Evolutionary conservation across 176 grass and related monocot genomes (phyloP).

Genomic region (Hordeum vulgare): DNA sequence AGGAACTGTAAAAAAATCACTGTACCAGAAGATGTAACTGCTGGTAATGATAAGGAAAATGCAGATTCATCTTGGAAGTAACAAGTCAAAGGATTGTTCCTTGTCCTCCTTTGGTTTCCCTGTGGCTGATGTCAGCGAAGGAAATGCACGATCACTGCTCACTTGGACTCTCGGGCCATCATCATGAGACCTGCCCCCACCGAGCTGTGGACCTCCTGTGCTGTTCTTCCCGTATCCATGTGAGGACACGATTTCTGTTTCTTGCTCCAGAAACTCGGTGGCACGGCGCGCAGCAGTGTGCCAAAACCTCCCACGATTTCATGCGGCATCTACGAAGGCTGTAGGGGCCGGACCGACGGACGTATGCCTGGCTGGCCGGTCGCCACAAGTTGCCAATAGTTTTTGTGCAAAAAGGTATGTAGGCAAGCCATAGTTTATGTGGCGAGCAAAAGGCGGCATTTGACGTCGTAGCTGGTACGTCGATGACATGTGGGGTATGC

Average conservation of each 20-base stretch:
- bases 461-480: not conserved
- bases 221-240: constrained; percentile 11
- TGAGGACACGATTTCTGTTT: constrained; percentile 12
- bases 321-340: constrained; percentile 32
- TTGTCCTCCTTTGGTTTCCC: not conserved
- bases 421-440: not conserved
- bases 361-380: not conserved
- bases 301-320: constrained; percentile 52
- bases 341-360: not conserved
- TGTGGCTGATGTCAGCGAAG: not conserved
- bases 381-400: not conserved
- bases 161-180: not conserved
- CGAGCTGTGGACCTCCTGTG: constrained; percentile 16
- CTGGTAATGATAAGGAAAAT: constrained; percentile 10
- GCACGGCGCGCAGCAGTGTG: not conserved
- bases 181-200: not conserved
- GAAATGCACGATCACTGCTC: not conserved
- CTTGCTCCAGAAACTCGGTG: constrained; percentile 25
- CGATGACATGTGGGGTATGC: not conserved
- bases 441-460: not conserved
- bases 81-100: not conserved
- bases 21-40: not conserved
- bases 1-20: constrained; percentile 6
- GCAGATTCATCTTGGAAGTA: not conserved
- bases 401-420: not conserved